Percentiles rank a stretch among this genome's conserved stretches.
Evolutionary conservation across 208 protist genomes (phyloP).

Genomic region (Tritrichomonas foetus): DNA sequence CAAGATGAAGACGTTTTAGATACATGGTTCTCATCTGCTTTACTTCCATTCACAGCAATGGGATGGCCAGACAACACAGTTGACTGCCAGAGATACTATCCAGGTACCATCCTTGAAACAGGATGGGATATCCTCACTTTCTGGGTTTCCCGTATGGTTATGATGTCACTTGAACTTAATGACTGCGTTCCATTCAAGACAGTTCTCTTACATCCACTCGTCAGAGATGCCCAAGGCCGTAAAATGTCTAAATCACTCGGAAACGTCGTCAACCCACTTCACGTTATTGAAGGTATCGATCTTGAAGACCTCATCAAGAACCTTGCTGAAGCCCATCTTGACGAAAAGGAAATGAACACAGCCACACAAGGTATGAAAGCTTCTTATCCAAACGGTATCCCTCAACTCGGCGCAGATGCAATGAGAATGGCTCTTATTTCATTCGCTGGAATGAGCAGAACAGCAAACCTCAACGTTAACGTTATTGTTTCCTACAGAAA

Average conservation of each 20-base stretch:
- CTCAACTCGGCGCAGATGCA: constrained; percentile 95
- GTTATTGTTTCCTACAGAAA: constrained; percentile 87
- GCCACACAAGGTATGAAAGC: background rate
- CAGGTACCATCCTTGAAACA: constrained; percentile 91
- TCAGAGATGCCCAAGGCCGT: constrained; percentile 91
- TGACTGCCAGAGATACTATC: constrained; percentile 90
- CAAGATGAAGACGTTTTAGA: constrained; percentile 99
- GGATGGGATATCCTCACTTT: constrained; percentile 99
- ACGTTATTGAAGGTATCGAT: constrained; percentile 91
- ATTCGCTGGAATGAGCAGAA: constrained; percentile 65
- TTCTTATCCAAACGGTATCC: constrained; percentile 54
- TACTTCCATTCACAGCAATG: constrained; percentile 96
- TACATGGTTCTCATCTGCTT: constrained; percentile 99
- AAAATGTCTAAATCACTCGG: constrained; percentile 99
- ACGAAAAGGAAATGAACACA: constrained; percentile 64
- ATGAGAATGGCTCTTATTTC: constrained; percentile 93
- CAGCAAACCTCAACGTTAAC: constrained; percentile 95
- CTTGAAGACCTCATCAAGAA: constrained; percentile 80
- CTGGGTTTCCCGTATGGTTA: constrained; percentile 99
- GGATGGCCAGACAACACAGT: constrained; percentile 75
- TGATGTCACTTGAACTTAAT: constrained; percentile 91
- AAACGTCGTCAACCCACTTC: constrained; percentile 99
- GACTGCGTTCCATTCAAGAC: constrained; percentile 83
- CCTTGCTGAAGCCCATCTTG: constrained; percentile 80
- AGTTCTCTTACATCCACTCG: constrained; percentile 96